Evolutionary conservation across 1,139 yeast genomes (phyloP).

Genomic region (Hanseniaspora gamundiae): DNA sequence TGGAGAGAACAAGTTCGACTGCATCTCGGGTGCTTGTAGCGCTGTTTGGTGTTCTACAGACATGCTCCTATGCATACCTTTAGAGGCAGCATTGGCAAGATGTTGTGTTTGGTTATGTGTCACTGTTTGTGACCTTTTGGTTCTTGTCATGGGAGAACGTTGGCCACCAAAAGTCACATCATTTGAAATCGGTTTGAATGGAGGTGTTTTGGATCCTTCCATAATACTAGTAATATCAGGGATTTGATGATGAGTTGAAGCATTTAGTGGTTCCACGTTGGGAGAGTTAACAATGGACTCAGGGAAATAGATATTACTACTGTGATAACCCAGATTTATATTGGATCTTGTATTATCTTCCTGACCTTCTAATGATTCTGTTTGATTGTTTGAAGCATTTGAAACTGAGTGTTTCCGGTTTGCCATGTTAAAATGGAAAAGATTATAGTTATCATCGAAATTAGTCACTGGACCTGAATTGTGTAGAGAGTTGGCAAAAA

Average conservation of each 20-base stretch:
- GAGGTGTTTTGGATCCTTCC: background rate
- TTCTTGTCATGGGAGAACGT: background rate
- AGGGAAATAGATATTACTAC: conserved; percentile 30
- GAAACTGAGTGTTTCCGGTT: background rate
- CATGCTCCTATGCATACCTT: background rate
- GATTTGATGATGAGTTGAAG: conserved; percentile 1
- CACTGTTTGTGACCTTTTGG: background rate
- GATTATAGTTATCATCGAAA: conserved; percentile 10
- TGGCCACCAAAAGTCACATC: background rate
- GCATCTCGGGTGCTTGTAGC: conserved; percentile 20
- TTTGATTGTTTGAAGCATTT: background rate
- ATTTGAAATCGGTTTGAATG: background rate
- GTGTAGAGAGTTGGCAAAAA: conserved; percentile 5
- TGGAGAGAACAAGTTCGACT: conserved; percentile 52
- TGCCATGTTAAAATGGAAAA: conserved; percentile 4
- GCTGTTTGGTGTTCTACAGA: conserved; percentile 7
- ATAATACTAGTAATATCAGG: background rate
- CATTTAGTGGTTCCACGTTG: conserved; percentile 38
- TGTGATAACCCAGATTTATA: conserved; percentile 16
- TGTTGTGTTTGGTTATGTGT: background rate
- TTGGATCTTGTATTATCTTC: too few relatives aligned
- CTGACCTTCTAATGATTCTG: too few relatives aligned
- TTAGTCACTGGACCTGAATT: conserved; percentile 15
- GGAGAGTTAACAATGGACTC: conserved; percentile 33
- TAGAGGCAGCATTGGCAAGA: background rate